Evolutionary conservation across 345 rosid species (phyloP).

Genomic region (thale cress (Arabidopsis thaliana)): DNA sequence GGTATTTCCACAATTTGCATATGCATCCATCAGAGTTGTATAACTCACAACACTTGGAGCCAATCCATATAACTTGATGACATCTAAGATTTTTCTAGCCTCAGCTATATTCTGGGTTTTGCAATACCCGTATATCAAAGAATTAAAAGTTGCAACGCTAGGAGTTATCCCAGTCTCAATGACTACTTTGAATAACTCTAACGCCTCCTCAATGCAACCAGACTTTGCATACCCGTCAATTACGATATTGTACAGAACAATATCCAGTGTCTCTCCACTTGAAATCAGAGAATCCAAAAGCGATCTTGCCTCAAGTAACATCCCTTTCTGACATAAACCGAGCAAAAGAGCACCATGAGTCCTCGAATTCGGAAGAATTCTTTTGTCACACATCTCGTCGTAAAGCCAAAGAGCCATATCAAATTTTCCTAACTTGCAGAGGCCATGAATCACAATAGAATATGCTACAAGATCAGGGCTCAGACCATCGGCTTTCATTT

Average conservation of each 20-base stretch:
- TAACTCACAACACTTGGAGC: conserved; percentile 66
- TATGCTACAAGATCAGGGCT: conserved; percentile 65
- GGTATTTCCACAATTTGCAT: conserved; percentile 56
- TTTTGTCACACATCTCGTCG: conserved; percentile 53
- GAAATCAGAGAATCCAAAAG: conserved; percentile 58
- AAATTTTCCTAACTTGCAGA: conserved; percentile 74
- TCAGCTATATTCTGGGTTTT: conserved; percentile 47
- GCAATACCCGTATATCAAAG: conserved; percentile 70
- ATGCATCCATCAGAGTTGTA: conserved; percentile 78
- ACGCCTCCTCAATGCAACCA: conserved; percentile 61
- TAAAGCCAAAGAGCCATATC: conserved; percentile 60
- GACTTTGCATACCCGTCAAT: conserved; percentile 67
- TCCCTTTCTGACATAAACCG: conserved; percentile 62
- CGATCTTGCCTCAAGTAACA: conserved; percentile 60
- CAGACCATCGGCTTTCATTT: conserved; percentile 59
- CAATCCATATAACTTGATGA: conserved; percentile 53
- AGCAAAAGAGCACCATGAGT: conserved; percentile 56
- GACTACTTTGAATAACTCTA: conserved; percentile 49
- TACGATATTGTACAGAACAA: conserved; percentile 69
- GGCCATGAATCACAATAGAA: conserved; percentile 70
- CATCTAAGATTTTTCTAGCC: conserved; percentile 56
- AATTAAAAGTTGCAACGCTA: conserved; percentile 65
- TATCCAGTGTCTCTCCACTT: conserved; percentile 45
- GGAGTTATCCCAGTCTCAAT: conserved; percentile 58
- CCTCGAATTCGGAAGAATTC: conserved; percentile 57